Conservation (phyloP, 371 early-diverging fungal genomes). For the Mucor mucedo region DNA sequence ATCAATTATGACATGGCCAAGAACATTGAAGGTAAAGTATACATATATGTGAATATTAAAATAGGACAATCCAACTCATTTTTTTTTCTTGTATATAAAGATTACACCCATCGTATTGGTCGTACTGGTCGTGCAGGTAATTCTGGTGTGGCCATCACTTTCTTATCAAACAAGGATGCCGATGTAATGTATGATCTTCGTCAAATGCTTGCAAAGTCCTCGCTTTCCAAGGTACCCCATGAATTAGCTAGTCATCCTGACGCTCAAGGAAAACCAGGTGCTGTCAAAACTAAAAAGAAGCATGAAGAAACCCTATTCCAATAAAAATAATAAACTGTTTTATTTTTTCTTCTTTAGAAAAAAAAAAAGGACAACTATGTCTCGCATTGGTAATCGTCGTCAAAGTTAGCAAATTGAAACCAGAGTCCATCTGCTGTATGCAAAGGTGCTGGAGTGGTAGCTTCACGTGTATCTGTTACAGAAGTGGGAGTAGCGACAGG, state of each 20-base stretch:
- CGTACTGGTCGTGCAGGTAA: slow-evolving; percentile 98
- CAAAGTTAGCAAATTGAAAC: slow-evolving; percentile 52
- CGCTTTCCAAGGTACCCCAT: slow-evolving; percentile 80
- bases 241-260: slow-evolving; percentile 90
- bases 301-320: slow-evolving; percentile 68
- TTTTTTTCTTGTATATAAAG: slow-evolving; percentile 34
- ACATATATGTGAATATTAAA: too few relatives aligned
- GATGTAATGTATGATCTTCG: slow-evolving; percentile 90
- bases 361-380: not conserved
- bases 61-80: too few relatives aligned
- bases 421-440: slow-evolving; percentile 30
- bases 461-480: not conserved
- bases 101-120: slow-evolving; percentile 98
- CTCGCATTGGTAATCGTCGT: slow-evolving; percentile 40
- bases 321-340: slow-evolving; percentile 17
- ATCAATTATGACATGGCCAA: slow-evolving; percentile 99
- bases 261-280: slow-evolving; percentile 72
- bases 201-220: slow-evolving; percentile 85
- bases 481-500: slow-evolving; percentile 2
- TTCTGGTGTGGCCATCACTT: slow-evolving; percentile 93
- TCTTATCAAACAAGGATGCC: slow-evolving; percentile 81
- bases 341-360: not conserved
- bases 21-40: slow-evolving; percentile 80
- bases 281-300: slow-evolving; percentile 59
- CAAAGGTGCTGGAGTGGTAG: not conserved